Conservation (phyloP, 2,329 filamentous ascomycete genomes). For the Ophiostoma australiae region DNA sequence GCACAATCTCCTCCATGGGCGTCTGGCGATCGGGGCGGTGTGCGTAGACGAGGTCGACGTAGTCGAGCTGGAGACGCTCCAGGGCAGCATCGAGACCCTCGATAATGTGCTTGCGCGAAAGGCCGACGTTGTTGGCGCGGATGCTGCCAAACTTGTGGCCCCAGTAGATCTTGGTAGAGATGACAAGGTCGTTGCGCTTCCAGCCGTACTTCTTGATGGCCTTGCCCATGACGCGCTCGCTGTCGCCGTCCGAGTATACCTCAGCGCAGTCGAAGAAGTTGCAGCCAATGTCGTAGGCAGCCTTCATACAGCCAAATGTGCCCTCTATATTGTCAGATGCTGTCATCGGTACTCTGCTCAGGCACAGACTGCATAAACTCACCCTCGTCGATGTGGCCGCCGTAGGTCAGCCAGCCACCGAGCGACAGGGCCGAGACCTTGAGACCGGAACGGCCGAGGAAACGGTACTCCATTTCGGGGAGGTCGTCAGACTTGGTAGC, state of each 20-base stretch:
- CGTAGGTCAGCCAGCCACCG: conserved; percentile 51
- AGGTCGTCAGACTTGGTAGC: conserved; percentile 13
- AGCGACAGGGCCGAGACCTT: conserved; percentile 36
- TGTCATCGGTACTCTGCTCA: background rate
- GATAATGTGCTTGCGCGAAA: conserved; percentile 48
- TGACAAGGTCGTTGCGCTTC: conserved; percentile 57
- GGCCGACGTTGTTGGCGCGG: conserved; percentile 46
- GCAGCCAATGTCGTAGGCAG: conserved; percentile 55
- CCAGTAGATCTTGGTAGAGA: conserved; percentile 61
- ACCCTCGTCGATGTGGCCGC: conserved; percentile 34
- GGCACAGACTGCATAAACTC: background rate
- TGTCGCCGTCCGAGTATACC: conserved; percentile 54
- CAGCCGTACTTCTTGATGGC: conserved; percentile 58
- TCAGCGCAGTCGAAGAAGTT: conserved; percentile 63
- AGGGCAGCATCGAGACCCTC: conserved; percentile 56
- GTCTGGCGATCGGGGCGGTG: conserved; percentile 55
- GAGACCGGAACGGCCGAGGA: conserved; percentile 25
- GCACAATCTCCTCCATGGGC: conserved; percentile 59
- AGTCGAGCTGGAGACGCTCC: conserved; percentile 57
- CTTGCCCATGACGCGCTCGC: conserved; percentile 59
- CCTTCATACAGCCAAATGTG: conserved; percentile 57
- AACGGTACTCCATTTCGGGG: conserved; percentile 25
- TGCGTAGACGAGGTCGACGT: conserved; percentile 61
- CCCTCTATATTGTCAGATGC: conserved; percentile 40
- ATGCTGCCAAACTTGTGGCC: conserved; percentile 57